These are phyloP conservation scores for Camelina sativa DNA, from an alignment of 345 rosid genomes.

Conservation along the genomic window DNA sequence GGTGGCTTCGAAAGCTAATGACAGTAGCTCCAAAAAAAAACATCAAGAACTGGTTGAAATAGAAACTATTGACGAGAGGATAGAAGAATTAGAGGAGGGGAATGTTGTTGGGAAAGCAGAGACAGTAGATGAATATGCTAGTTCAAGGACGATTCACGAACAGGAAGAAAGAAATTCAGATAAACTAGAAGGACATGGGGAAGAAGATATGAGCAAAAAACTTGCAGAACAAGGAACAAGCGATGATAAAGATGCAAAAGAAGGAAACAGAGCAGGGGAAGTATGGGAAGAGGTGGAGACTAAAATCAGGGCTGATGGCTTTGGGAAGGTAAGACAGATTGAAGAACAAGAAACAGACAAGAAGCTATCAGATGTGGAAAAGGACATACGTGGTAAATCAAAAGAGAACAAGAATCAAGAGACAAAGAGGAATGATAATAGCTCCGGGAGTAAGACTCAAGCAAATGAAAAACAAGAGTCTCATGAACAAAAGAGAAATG, in stretches of 20 bases:
- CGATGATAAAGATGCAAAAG: constrained; percentile 2
- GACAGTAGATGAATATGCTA: constrained; percentile 11
- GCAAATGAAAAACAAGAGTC: constrained; percentile 10
- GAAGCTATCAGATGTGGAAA: background rate
- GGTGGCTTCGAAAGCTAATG: constrained; percentile 16
- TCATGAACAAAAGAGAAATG: constrained; percentile 5
- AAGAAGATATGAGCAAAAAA: background rate
- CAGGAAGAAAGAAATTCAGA: background rate
- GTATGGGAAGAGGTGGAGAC: background rate
- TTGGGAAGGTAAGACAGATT: background rate
- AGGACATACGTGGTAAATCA: background rate
- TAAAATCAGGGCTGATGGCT: background rate
- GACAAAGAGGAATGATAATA: constrained; percentile 11
- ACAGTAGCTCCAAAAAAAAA: background rate
- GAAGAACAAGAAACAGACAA: constrained; percentile 1
- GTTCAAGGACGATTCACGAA: constrained; percentile 18
- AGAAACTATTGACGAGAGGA: constrained; percentile 9
- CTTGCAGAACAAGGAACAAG: constrained; percentile 19
- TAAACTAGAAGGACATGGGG: background rate
- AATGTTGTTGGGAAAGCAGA: background rate
- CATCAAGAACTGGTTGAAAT: constrained; percentile 13
- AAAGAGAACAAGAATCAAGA: constrained; percentile 17
- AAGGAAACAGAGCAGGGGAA: constrained; percentile 19
- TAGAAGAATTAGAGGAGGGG: background rate
- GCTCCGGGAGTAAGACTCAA: background rate